Evolutionary conservation across 148 eudicot genomes (phyloP).

Genomic region (Hydrangea macrophylla): DNA sequence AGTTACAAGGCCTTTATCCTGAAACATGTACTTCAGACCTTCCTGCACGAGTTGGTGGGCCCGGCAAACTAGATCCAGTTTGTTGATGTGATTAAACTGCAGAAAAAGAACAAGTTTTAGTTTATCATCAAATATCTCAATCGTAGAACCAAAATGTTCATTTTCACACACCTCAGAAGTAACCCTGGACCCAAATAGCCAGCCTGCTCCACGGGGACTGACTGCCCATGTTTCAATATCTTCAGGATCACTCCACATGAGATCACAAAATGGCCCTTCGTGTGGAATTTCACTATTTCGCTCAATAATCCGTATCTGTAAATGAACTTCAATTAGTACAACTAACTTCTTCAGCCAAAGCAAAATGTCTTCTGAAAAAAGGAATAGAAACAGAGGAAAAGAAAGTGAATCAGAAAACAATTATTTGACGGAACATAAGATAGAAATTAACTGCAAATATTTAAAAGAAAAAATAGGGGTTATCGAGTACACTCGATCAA

Average conservation of each 20-base stretch:
- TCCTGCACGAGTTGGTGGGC: slow-evolving; percentile 99
- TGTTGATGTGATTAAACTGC: slow-evolving; percentile 99
- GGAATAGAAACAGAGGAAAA: too few species aligned
- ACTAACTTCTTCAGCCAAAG: slow-evolving; percentile 1
- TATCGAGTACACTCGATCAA: too few species aligned
- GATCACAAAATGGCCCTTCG: slow-evolving; percentile 99
- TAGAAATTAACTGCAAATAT: too few species aligned
- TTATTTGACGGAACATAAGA: too few species aligned
- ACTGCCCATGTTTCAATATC: slow-evolving; percentile 99
- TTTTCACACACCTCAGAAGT: slow-evolving; percentile 68
- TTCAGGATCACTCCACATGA: slow-evolving; percentile 99
- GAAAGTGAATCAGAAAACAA: too few species aligned
- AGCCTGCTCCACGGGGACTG: slow-evolving; percentile 99
- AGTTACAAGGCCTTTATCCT: slow-evolving; percentile 99
- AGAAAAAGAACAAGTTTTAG: slow-evolving; percentile 12
- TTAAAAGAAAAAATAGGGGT: too few species aligned
- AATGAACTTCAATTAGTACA: not conserved
- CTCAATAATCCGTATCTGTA: slow-evolving; percentile 80
- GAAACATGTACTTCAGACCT: slow-evolving; percentile 99
- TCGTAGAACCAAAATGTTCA: not conserved
- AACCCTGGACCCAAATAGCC: slow-evolving; percentile 99
- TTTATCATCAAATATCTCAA: slow-evolving; percentile 12
- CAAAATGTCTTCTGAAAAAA: not conserved
- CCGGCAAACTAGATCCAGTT: slow-evolving; percentile 94
- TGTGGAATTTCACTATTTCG: slow-evolving; percentile 98